Percentiles rank a stretch among this genome's conserved stretches.
These are phyloP conservation scores for Sutorius australiensis DNA, from an alignment of 768 basidiomycete species.

Conservation along the genomic window DNA sequence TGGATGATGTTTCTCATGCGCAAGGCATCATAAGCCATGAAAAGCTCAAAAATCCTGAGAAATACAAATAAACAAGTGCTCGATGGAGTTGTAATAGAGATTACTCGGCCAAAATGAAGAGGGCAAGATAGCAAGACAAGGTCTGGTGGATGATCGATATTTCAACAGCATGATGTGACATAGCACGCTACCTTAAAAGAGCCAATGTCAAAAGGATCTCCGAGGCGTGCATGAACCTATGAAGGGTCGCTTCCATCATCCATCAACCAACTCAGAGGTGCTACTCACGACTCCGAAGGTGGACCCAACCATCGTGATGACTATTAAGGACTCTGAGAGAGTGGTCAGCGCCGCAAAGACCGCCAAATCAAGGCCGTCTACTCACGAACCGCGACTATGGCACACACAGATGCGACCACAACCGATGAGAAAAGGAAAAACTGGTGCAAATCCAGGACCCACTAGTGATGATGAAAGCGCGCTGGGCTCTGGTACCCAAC, in stretches of 20 bases:
- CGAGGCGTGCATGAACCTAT: constrained; percentile 46
- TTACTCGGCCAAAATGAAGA: constrained; percentile 81
- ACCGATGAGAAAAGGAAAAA: constrained; percentile 4
- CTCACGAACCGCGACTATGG: constrained; percentile 58
- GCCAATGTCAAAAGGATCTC: constrained; percentile 10
- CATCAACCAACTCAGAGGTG: neutral
- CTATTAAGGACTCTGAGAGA: constrained; percentile 64
- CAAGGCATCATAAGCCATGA: constrained; percentile 83
- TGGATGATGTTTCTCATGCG: constrained; percentile 76
- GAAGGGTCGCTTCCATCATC: constrained; percentile 3
- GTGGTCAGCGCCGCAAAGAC: neutral
- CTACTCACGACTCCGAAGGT: constrained; percentile 60
- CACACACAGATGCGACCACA: constrained; percentile 5
- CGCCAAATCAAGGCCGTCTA: constrained; percentile 15
- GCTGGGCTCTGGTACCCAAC: constrained; percentile 68
- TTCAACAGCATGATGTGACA: neutral
- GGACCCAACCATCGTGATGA: constrained; percentile 70
- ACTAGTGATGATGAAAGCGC: constrained; percentile 70
- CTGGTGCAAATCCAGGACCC: constrained; percentile 24
- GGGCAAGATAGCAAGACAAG: constrained; percentile 77
- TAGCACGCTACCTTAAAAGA: constrained; percentile 49
- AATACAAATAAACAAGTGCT: neutral
- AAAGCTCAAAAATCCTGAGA: constrained; percentile 70
- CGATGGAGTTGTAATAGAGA: constrained; percentile 17
- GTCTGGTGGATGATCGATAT: constrained; percentile 44